Base-by-base conservation (phyloP, 441 rosid species). In the Flueggea neowawraea region DNA sequence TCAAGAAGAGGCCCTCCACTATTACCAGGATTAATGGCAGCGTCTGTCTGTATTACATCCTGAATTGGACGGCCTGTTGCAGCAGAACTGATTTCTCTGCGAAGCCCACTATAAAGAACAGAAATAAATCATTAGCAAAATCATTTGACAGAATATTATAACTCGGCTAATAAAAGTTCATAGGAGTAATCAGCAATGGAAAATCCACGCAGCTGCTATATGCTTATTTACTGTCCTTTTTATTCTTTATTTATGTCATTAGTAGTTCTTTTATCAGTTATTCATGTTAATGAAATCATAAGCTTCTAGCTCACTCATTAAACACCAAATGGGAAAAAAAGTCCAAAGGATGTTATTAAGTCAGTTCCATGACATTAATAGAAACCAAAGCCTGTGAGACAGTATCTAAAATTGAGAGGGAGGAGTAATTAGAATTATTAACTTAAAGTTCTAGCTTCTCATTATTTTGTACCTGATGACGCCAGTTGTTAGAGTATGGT, bases 51-150 rank as follows among this genome's bases (percentile, higher is more conserved):
- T 79, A 94, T 94, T 57, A 94, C 99, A 81, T 94, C 99, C 75
- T 91, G 99, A 75, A 94, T 94, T 17, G 99, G 99, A 73, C 97
- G 99, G 61, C 99, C 97, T 0, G 97, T 94, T 33, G 97, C 99
- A 66, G 99, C 97, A 63, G 96, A 90, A 81, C 99, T 94, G 69
- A 94, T 94, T 75, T 94, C 99, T 72, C 99, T 84, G 17, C 95
- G 90, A 52, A 94, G 91, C 51, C 99, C 99, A 69, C 99, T 94
- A 63, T 54, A 67, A 45, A 58, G 43, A 64, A 54, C 15, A 57
- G 54, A 61, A 70, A 68, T 10, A 60, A 47, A 6, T 2, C 31
- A 48, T 68, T 31, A 76, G 70, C 47, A 63, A 60, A 55, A 56
- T 7, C 16, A 11, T 6, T 6, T 43, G 12, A 43, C 45, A 5